Evolutionary conservation across 2,329 filamentous ascomycete species (phyloP).

Genomic region (Clonostachys sp.): DNA sequence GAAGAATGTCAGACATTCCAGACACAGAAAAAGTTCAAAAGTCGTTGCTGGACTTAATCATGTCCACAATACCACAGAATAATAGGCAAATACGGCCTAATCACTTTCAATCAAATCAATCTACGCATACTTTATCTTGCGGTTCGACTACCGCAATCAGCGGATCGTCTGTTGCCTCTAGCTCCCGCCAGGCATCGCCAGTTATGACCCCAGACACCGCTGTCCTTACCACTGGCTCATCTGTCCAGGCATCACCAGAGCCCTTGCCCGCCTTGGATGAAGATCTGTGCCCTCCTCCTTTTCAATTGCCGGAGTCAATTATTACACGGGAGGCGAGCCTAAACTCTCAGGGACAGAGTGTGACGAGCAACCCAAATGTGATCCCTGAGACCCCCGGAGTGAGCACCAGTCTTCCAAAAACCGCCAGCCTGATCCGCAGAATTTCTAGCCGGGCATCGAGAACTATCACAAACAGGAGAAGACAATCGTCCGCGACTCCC

Average conservation of each 20-base stretch:
- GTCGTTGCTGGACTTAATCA: conserved; percentile 23
- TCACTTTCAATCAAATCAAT: conserved; percentile 37
- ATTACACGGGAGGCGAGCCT: conserved; percentile 54
- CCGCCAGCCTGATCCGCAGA: conserved; percentile 67
- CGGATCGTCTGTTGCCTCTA: conserved; percentile 50
- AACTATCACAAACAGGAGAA: conserved; percentile 59
- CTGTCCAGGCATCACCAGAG: conserved; percentile 65
- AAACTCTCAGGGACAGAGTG: conserved; percentile 59
- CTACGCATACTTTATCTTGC: conserved; percentile 27
- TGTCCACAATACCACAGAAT: conserved; percentile 34
- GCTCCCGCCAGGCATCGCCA: conserved; percentile 51
- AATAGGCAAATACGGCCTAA: conserved; percentile 37
- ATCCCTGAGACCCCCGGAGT: conserved; percentile 33
- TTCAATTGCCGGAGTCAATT: conserved; percentile 72
- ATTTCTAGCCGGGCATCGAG: conserved; percentile 77
- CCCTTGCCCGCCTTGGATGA: conserved; percentile 49
- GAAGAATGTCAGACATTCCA: conserved; percentile 4
- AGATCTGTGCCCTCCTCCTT: conserved; percentile 45
- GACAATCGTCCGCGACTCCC: conserved; percentile 73
- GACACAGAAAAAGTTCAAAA: conserved; percentile 7
- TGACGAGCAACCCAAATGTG: conserved; percentile 53
- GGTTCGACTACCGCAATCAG: conserved; percentile 50
- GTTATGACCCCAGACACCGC: conserved; percentile 50
- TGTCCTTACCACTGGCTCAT: conserved; percentile 54
- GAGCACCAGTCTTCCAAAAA: conserved; percentile 9